phyloP scores from a whole-genome alignment of 2,329 filamentous ascomycete species.

The Beauveria caledonica region DNA sequence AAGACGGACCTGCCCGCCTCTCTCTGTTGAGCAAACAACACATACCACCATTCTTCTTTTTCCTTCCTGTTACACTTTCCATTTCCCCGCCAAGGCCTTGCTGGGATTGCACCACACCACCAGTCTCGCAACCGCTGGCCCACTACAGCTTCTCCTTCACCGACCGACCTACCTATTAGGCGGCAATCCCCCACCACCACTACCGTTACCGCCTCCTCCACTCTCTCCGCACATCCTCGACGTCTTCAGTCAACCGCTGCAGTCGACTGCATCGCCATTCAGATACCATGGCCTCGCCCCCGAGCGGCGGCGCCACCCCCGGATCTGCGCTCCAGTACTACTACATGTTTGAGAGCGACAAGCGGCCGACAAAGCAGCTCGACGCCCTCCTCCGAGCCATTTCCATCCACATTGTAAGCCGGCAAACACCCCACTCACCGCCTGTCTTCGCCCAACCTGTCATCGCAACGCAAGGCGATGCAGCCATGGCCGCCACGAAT shows the following conservation, averaged over 20 bases:
- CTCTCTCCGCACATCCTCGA: constrained; percentile 2
- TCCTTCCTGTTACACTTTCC: neutral
- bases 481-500: neutral
- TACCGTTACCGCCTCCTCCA: constrained; percentile 4
- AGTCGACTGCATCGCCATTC: constrained; percentile 4
- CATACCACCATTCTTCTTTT: neutral
- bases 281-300: constrained; percentile 19
- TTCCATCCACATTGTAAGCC: constrained; percentile 59
- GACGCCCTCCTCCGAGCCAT: constrained; percentile 62
- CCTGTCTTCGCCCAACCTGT: neutral
- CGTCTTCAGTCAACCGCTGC: constrained; percentile 1
- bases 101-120: neutral
- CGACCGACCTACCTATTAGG: neutral
- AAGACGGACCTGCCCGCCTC: neutral
- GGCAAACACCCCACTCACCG: constrained; percentile 5
- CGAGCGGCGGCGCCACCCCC: constrained; percentile 13
- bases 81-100: neutral
- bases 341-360: constrained; percentile 60
- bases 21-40: neutral
- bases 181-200: constrained; percentile 3
- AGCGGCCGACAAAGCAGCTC: constrained; percentile 58
- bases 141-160: neutral
- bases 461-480: neutral
- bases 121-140: neutral
- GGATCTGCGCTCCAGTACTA: constrained; percentile 40